Conservation (phyloP, 768 basidiomycete genomes). For the Panus rudis region DNA sequence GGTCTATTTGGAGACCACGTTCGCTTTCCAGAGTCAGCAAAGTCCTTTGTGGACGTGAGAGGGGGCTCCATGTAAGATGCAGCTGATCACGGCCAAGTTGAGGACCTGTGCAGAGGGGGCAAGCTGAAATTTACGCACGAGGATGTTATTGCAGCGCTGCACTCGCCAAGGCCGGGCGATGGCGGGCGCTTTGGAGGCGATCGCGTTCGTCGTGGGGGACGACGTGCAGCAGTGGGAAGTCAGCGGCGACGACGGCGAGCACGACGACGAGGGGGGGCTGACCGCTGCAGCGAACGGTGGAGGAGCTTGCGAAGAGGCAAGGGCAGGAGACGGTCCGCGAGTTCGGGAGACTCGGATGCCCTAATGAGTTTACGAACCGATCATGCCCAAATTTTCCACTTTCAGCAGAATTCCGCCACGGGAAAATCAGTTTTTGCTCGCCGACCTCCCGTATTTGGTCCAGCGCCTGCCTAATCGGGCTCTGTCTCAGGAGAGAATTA, state of each 20-base stretch:
- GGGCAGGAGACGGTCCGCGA: slow-evolving; percentile 17
- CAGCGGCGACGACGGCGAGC: slow-evolving; percentile 5
- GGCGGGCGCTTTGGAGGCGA: background rate
- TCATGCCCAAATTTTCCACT: too few species aligned
- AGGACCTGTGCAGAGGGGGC: slow-evolving; percentile 3
- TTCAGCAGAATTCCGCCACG: too few species aligned
- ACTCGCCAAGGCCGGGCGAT: slow-evolving; percentile 1
- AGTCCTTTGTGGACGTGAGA: slow-evolving; percentile 23
- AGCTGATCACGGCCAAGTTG: slow-evolving; percentile 2
- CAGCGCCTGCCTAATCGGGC: too few species aligned
- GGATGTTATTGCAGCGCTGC: slow-evolving; percentile 5
- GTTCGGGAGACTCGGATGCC: too few species aligned
- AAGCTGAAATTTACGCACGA: too few species aligned
- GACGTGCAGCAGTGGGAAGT: slow-evolving; percentile 2
- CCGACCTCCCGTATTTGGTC: too few species aligned
- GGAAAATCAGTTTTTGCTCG: too few species aligned
- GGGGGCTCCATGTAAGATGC: slow-evolving; percentile 27
- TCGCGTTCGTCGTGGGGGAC: background rate
- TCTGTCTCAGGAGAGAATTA: too few species aligned
- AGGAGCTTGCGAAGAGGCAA: slow-evolving; percentile 11
- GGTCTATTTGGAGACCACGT: slow-evolving; percentile 30
- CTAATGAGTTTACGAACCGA: too few species aligned
- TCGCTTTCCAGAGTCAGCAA: slow-evolving; percentile 21
- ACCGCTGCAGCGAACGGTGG: background rate
- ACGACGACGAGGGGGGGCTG: slow-evolving; percentile 3